Evolutionary conservation across 345 rosid species (phyloP), one percentile per base, ranked within the genome.

Genomic region (Citropsis articulata): DNA sequence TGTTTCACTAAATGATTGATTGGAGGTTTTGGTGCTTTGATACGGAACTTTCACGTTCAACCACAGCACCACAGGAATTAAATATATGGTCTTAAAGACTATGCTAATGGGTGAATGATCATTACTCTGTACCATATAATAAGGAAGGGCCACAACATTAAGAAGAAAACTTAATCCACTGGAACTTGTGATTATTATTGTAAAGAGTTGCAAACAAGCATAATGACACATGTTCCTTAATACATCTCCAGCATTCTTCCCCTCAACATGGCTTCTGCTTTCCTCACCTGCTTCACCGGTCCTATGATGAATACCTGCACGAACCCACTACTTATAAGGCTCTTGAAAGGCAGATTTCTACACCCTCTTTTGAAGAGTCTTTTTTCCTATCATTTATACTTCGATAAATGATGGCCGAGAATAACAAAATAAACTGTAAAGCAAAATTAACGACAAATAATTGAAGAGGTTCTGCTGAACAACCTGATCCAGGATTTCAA

Each of bases 221-320:
- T 28, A 53, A 40, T 13, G 63, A 63, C 56, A 66, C 3, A 67
- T 6, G 6, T 50, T 42, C 62, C 71, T 70, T n/a, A 79, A 16
- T 56, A 79, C 24, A 81, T 28, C 55, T 92, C 92, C 87, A 90
- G 67, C 98, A 92, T 88, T 84, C 88, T 92, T 79, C 99, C 99
- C 84, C 97, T 90, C 79, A 95, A 79, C 77, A 93, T 88, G 81
- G 99, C 99, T 80, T 91, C 97, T 36, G 98, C 96, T 84, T 95
- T 95, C 76, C 96, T 92, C 88, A 93, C 99, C 81, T 92, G 90
- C 84, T 81, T 89, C 84, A 88, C 89, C 0, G 97, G 90, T 74
- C 99, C 99, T 31, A 93, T 91, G 69, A 95, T 83, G 85, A 93
- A 95, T 36, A 90, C 89, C 99, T 92, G 75, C 86, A 79, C 25